Evolutionary conservation across 2,329 filamentous ascomycete genomes (phyloP).

Genomic region (Ceratocystis alfenasii): DNA sequence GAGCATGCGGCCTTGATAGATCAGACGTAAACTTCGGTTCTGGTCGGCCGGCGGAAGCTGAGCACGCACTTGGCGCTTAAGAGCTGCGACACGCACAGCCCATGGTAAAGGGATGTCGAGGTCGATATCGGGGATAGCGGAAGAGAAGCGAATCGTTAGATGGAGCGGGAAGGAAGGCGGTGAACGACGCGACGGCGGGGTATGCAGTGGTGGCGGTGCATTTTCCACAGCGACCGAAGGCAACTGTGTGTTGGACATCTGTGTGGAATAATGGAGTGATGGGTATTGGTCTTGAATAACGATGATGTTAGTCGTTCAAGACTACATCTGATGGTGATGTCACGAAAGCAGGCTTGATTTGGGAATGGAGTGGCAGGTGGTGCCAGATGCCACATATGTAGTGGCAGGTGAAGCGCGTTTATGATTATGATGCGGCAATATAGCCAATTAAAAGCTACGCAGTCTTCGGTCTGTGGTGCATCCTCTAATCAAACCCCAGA

Average conservation of each 20-base stretch:
- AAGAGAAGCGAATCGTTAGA: slow-evolving; percentile 83
- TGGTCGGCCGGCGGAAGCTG: slow-evolving; percentile 52
- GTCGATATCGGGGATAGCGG: slow-evolving; percentile 68
- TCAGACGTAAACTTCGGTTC: slow-evolving; percentile 67
- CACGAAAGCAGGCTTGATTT: too few relatives aligned
- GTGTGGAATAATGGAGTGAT: too few relatives aligned
- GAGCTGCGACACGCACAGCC: slow-evolving; percentile 58
- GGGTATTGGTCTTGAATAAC: too few relatives aligned
- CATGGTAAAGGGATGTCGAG: slow-evolving; percentile 60
- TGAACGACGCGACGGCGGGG: background rate
- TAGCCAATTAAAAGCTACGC: background rate
- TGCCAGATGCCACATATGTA: too few relatives aligned
- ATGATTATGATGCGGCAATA: background rate
- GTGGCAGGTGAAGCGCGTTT: background rate
- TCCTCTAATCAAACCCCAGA: background rate
- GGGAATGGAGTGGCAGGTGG: too few relatives aligned
- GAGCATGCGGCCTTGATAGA: slow-evolving; percentile 78
- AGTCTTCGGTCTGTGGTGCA: background rate
- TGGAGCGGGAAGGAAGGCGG: slow-evolving; percentile 41
- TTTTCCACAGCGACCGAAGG: too few relatives aligned
- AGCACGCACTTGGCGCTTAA: slow-evolving; percentile 71
- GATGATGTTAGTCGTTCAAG: too few relatives aligned
- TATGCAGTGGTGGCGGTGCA: background rate
- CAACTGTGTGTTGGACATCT: background rate
- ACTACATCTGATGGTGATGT: too few relatives aligned